Conservation (phyloP, 2,329 filamentous ascomycete species). For the Xylariales sp. region DNA sequence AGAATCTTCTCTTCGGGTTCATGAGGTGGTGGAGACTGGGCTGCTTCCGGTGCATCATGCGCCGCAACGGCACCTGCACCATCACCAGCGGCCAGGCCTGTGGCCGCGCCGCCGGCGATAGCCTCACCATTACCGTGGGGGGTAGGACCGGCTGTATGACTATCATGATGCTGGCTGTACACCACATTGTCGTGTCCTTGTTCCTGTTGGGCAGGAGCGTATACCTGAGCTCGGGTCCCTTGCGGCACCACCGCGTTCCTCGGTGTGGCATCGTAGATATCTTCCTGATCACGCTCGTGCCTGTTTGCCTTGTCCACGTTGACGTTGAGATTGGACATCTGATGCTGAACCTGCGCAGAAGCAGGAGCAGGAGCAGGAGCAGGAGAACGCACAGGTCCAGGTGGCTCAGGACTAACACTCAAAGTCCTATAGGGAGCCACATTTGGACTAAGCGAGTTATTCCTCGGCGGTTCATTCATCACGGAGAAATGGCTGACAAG, state of each 20-base stretch:
- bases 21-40: conserved; percentile 6
- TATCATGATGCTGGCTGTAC: neutral
- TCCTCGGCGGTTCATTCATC: conserved; percentile 11
- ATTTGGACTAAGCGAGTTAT: conserved; percentile 17
- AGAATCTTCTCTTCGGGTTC: conserved; percentile 34
- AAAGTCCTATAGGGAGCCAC: conserved; percentile 14
- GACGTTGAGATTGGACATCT: conserved; percentile 22
- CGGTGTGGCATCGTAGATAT: conserved; percentile 27
- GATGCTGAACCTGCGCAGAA: too few relatives aligned
- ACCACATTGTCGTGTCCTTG: neutral
- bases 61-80: conserved; percentile 7
- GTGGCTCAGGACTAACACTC: conserved; percentile 23
- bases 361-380: conserved; percentile 10
- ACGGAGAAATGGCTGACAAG: neutral
- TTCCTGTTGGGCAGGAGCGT: conserved; percentile 2
- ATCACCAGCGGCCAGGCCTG: neutral
- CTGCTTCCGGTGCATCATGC: neutral
- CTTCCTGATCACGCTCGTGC: conserved; percentile 15
- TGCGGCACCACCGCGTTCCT: too few relatives aligned
- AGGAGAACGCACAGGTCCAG: conserved; percentile 6
- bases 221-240: too few relatives aligned
- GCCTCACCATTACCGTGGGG: conserved; percentile 11
- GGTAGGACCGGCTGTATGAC: neutral
- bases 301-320: conserved; percentile 23
- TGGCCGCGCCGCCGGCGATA: conserved; percentile 6